phyloP scores from a whole-genome alignment of 306 rosid species.

The Vachellia collinsii region DNA sequence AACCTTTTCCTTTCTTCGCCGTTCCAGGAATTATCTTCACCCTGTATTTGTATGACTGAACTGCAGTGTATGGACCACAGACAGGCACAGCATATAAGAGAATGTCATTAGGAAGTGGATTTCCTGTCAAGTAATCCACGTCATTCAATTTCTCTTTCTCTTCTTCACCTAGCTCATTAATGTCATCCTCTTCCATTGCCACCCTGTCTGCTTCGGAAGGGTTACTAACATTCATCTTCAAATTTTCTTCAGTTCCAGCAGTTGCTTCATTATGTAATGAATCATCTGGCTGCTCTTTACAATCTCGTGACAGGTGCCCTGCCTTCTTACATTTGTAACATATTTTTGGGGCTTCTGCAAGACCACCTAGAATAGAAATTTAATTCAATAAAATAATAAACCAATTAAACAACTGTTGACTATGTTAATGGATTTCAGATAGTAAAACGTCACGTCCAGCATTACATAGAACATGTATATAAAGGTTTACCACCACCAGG shows the following conservation, averaged over 20 bases:
- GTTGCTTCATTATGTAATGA: conserved; percentile 45
- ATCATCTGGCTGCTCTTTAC: conserved; percentile 64
- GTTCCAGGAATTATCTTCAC: conserved; percentile 96
- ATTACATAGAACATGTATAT: conserved; percentile 8
- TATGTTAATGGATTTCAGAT: conserved; percentile 14
- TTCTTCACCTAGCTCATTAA: conserved; percentile 95
- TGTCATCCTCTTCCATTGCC: conserved; percentile 91
- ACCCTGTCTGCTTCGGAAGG: conserved; percentile 64
- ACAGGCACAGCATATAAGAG: conserved; percentile 91
- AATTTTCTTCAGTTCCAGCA: conserved; percentile 52
- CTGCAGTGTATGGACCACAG: conserved; percentile 86
- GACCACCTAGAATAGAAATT: conserved; percentile 50
- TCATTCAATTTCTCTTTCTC: conserved; percentile 87
- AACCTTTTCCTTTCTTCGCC: conserved; percentile 94
- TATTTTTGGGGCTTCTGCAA: conserved; percentile 73
- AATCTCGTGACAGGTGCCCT: conserved; percentile 92
- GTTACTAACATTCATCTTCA: conserved; percentile 40
- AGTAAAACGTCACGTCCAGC: neutral
- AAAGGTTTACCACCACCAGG: conserved; percentile 51
- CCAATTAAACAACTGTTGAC: conserved; percentile 7
- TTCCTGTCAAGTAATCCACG: conserved; percentile 96
- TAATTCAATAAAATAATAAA: conserved; percentile 8
- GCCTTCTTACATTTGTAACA: conserved; percentile 94
- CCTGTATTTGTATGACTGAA: conserved; percentile 86
- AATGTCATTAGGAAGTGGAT: conserved; percentile 85